Percentiles rank a stretch among this genome's conserved stretches.
Conservation (phyloP, 2,329 filamentous ascomycete genomes). For the Metarhizium brunneum region DNA sequence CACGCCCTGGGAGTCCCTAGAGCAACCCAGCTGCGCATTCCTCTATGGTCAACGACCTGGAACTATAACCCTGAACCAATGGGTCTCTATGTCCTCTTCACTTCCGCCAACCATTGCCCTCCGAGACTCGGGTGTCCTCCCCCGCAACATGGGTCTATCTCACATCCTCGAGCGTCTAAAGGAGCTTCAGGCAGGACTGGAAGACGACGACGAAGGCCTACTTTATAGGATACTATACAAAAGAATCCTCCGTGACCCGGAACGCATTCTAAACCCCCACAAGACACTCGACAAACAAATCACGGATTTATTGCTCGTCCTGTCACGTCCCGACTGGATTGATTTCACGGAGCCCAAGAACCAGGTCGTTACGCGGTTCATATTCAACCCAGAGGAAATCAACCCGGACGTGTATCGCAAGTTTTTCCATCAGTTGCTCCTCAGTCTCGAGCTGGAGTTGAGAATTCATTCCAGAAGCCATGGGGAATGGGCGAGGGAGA, state of each 20-base stretch:
- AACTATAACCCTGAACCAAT: constrained; percentile 64
- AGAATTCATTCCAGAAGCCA: constrained; percentile 57
- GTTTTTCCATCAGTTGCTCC: constrained; percentile 70
- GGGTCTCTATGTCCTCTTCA: constrained; percentile 50
- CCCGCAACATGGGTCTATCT: constrained; percentile 51
- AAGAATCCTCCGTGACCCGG: constrained; percentile 58
- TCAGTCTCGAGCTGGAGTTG: constrained; percentile 62
- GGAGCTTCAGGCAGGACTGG: constrained; percentile 46
- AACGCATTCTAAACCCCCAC: constrained; percentile 51
- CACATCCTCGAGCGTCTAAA: constrained; percentile 50
- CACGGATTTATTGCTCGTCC: constrained; percentile 58
- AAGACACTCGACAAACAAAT: constrained; percentile 62
- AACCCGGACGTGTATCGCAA: constrained; percentile 50
- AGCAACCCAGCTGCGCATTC: constrained; percentile 65
- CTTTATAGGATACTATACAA: constrained; percentile 59
- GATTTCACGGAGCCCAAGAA: constrained; percentile 63
- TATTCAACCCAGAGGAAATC: constrained; percentile 49
- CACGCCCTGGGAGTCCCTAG: constrained; percentile 60
- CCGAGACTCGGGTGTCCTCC: constrained; percentile 46
- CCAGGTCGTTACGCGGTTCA: constrained; percentile 65
- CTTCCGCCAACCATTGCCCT: constrained; percentile 47
- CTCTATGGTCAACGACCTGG: constrained; percentile 57
- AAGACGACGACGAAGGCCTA: constrained; percentile 47
- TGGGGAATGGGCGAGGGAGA: constrained; percentile 53
- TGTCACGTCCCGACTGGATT: constrained; percentile 63